Conservation (phyloP, 768 basidiomycete species). For the Boletus pseudopeckii region DNA sequence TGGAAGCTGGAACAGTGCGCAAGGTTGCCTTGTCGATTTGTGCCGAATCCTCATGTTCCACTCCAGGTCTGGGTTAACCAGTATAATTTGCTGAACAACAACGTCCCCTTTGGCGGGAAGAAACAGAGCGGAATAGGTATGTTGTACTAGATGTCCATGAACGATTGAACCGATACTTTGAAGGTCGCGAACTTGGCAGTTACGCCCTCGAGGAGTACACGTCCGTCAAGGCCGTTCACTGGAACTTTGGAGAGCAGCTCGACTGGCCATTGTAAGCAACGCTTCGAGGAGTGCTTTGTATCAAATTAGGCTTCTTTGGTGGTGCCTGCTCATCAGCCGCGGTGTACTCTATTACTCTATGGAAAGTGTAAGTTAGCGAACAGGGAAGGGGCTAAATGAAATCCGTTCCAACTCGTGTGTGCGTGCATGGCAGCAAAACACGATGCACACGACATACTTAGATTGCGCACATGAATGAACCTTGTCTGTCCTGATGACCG, state of each 20-base stretch:
- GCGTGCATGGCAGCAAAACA: slow-evolving; percentile 2
- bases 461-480: slow-evolving; percentile 16
- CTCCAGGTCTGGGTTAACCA: slow-evolving; percentile 87
- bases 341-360: slow-evolving; percentile 4
- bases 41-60: slow-evolving; percentile 3
- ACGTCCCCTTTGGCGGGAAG: slow-evolving; percentile 94
- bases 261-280: slow-evolving; percentile 66
- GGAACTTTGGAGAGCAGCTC: slow-evolving; percentile 81
- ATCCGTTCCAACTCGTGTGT: slow-evolving; percentile 3
- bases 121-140: slow-evolving; percentile 86
- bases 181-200: slow-evolving; percentile 85
- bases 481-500: slow-evolving; percentile 2
- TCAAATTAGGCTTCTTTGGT: not conserved
- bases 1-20: slow-evolving; percentile 86
- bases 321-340: not conserved
- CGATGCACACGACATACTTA: not conserved
- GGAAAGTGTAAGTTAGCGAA: slow-evolving; percentile 19
- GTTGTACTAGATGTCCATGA: not conserved
- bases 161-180: slow-evolving; percentile 6
- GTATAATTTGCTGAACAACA: slow-evolving; percentile 78
- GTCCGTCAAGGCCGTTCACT: slow-evolving; percentile 78
- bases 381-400: slow-evolving; percentile 9
- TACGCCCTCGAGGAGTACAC: slow-evolving; percentile 84
- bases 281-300: not conserved
- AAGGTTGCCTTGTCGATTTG: not conserved